A percentile compares a stretch with the other conserved stretches of the same genome.
These are phyloP conservation scores for Colletotrichum tanaceti DNA, from an alignment of 2,329 filamentous ascomycete genomes.

Conservation along the genomic window DNA sequence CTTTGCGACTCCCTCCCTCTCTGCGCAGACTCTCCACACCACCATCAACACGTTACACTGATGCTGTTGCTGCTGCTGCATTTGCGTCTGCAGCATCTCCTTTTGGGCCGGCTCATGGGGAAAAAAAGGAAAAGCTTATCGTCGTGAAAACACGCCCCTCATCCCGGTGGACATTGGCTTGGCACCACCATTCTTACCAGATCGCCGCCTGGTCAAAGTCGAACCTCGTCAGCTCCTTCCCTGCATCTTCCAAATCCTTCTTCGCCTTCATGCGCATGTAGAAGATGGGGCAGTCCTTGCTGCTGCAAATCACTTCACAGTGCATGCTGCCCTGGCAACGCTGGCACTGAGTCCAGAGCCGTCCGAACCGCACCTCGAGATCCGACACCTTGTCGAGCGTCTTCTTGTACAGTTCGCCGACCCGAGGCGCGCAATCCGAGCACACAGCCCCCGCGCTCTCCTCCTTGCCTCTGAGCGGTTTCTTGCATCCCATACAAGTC, in stretches of 20 bases:
- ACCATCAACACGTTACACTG: too few species aligned
- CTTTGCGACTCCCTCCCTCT: conserved; percentile 5
- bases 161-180: conserved; percentile 8
- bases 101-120: conserved; percentile 20
- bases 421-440: conserved; percentile 82
- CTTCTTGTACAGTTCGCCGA: conserved; percentile 94
- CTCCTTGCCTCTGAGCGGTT: conserved; percentile 82
- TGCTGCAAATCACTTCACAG: conserved; percentile 97
- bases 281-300: conserved; percentile 97
- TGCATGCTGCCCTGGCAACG: conserved; percentile 98
- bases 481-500: conserved; percentile 99
- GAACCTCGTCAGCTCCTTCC: conserved; percentile 89
- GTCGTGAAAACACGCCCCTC: conserved; percentile 2
- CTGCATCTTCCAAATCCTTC: conserved; percentile 96
- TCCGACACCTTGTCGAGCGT: conserved; percentile 89
- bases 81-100: conserved; percentile 25
- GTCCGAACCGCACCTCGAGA: conserved; percentile 89
- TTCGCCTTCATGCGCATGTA: conserved; percentile 99
- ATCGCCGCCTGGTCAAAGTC: conserved; percentile 83
- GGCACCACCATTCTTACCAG: conserved; percentile 53
- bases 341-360: conserved; percentile 98
- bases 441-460: conserved; percentile 91
- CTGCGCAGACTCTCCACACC: conserved; percentile 8
- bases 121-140: conserved; percentile 24
- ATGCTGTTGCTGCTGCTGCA: neutral